Conservation (phyloP, 441 rosid species). For the Pelargonium exstipulatum region DNA sequence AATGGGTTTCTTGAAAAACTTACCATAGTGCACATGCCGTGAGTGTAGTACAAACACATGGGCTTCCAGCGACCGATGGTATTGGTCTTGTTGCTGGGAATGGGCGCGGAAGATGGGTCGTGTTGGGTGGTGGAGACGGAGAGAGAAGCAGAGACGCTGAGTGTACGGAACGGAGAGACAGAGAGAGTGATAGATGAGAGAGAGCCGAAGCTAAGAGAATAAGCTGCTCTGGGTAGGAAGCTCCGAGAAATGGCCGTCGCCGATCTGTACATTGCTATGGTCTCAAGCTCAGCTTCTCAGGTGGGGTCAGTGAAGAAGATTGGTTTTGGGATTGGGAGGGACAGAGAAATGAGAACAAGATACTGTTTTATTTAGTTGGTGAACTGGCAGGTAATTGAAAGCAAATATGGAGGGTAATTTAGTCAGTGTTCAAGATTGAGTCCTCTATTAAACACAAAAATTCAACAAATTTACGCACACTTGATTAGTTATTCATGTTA, state of each 20-base stretch:
- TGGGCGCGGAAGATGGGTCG: slow-evolving; percentile 17
- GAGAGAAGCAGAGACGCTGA: slow-evolving; percentile 22
- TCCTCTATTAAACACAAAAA: too few relatives aligned
- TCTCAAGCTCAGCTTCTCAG: slow-evolving; percentile 5
- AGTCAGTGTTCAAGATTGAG: too few relatives aligned
- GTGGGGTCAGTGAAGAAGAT: neutral
- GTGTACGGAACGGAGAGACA: slow-evolving; percentile 19
- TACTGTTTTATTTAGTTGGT: slow-evolving; percentile 2
- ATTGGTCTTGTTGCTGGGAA: slow-evolving; percentile 14
- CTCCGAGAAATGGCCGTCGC: slow-evolving; percentile 37
- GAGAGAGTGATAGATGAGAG: slow-evolving; percentile 20
- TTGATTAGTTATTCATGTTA: too few relatives aligned
- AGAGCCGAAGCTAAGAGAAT: slow-evolving; percentile 17
- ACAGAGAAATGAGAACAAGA: neutral
- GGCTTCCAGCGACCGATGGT: slow-evolving; percentile 48
- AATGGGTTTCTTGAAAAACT: neutral
- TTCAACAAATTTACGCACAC: too few relatives aligned
- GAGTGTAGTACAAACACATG: slow-evolving; percentile 78
- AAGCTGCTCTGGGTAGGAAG: slow-evolving; percentile 24
- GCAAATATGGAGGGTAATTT: too few relatives aligned
- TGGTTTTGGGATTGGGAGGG: neutral
- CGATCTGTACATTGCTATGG: neutral
- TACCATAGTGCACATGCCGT: slow-evolving; percentile 78
- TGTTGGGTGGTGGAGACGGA: slow-evolving; percentile 6
- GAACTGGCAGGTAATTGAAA: neutral